Conservation (phyloP, 805 yeast species). For the Candida palmyrensis region DNA sequence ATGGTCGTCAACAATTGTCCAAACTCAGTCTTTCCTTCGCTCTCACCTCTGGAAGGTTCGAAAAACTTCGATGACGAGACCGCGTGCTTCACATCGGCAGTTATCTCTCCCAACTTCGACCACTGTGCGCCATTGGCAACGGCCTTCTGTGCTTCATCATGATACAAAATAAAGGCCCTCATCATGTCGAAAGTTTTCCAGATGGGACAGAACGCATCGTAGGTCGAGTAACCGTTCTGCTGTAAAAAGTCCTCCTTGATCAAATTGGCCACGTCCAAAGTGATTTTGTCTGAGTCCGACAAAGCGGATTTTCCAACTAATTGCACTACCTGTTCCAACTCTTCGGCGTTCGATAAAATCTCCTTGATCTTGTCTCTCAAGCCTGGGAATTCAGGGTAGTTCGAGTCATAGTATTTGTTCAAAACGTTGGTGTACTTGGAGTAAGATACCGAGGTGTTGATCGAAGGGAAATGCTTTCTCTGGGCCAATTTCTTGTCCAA, state of each 20-base stretch:
- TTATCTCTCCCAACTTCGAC: constrained; percentile 86
- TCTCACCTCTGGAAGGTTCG: constrained; percentile 91
- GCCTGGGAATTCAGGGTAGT: constrained; percentile 86
- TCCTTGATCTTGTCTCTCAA: constrained; percentile 91
- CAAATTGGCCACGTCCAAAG: constrained; percentile 85
- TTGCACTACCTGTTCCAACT: constrained; percentile 98
- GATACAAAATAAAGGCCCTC: constrained; percentile 87
- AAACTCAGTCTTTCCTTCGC: constrained; percentile 70
- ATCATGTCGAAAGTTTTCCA: constrained; percentile 99
- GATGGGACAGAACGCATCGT: constrained; percentile 98
- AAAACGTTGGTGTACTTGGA: constrained; percentile 91
- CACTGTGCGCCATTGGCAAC: constrained; percentile 90
- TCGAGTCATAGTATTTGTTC: constrained; percentile 75
- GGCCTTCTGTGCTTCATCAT: constrained; percentile 97
- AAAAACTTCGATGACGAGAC: constrained; percentile 94
- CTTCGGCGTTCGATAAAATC: constrained; percentile 95
- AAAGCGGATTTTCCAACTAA: constrained; percentile 98
- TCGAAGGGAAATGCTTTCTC: constrained; percentile 99
- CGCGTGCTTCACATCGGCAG: constrained; percentile 86
- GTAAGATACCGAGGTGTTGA: constrained; percentile 93
- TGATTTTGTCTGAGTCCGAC: constrained; percentile 94
- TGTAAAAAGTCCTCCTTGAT: constrained; percentile 98
- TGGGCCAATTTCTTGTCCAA: constrained; percentile 98
- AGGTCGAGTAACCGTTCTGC: constrained; percentile 97
- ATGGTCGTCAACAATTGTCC: constrained; percentile 68